A percentile compares a stretch with the other conserved stretches of the same genome.
These are phyloP conservation scores for Forsythia suspensa DNA, from an alignment of 257 asterid genomes.

Conservation along the genomic window DNA sequence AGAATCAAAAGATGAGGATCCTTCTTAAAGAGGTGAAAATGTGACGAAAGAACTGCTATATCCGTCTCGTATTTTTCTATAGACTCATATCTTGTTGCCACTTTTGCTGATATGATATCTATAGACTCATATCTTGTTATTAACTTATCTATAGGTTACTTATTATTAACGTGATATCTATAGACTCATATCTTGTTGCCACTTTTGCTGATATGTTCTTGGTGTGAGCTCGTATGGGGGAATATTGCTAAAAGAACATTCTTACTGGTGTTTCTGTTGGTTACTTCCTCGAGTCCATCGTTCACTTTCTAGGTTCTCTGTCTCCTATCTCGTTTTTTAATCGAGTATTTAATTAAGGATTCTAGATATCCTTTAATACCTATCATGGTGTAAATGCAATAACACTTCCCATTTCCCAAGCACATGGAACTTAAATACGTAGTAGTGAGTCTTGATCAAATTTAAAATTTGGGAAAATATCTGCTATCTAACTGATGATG, in stretches of 20 bases:
- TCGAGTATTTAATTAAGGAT: background rate
- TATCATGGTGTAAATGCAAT: background rate
- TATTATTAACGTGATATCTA: no score
- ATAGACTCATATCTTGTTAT: background rate
- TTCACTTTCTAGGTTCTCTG: background rate
- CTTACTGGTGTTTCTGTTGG: no score
- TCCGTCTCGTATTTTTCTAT: no score
- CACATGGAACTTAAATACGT: background rate
- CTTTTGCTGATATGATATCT: background rate
- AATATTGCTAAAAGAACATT: background rate
- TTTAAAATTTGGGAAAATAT: no score
- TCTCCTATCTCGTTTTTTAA: background rate
- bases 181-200: background rate
- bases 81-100: background rate
- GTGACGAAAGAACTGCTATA: background rate
- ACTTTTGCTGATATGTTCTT: background rate
- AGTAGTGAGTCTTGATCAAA: background rate
- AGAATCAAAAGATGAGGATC: background rate
- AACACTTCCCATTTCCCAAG: background rate
- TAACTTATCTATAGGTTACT: no score
- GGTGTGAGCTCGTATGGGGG: background rate
- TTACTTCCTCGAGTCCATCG: background rate
- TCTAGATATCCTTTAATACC: background rate
- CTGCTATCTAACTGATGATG: background rate
- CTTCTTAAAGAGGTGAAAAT: background rate